These are phyloP conservation scores for Hamigera avellanea DNA, from an alignment of 495 filamentous ascomycete genomes.

Conservation along the genomic window DNA sequence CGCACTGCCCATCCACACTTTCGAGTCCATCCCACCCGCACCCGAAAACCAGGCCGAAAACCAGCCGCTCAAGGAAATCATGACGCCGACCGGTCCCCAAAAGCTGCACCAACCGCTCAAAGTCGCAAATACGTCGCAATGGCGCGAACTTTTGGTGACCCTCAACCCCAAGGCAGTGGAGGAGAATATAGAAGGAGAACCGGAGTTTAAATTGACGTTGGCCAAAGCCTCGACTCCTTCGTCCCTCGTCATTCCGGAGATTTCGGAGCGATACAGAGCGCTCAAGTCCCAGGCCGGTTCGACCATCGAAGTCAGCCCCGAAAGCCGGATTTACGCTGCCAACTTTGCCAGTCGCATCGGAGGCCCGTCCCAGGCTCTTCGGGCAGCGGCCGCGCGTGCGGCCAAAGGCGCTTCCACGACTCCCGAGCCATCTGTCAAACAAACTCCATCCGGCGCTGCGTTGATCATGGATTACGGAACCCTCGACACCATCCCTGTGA, in stretches of 20 bases:
- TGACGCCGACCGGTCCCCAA: constrained; percentile 33
- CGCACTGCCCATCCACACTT: constrained; percentile 94
- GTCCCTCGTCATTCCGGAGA: constrained; percentile 70
- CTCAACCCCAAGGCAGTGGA: constrained; percentile 44
- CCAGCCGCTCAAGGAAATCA: constrained; percentile 23
- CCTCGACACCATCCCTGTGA: constrained; percentile 60
- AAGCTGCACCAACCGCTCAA: constrained; percentile 30
- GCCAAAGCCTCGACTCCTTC: constrained; percentile 65
- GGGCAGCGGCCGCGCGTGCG: constrained; percentile 6
- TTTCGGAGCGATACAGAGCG: constrained; percentile 68
- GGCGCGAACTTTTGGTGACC: constrained; percentile 81
- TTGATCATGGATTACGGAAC: constrained; percentile 94
- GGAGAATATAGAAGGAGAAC: constrained; percentile 31
- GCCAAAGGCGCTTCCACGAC: constrained; percentile 3
- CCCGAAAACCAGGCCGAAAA: constrained; percentile 19
- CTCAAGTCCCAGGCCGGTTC: constrained; percentile 51
- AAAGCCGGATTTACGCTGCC: constrained; percentile 63
- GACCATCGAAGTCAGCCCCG: constrained; percentile 81
- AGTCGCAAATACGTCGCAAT: constrained; percentile 47
- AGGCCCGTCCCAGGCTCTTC: constrained; percentile 38
- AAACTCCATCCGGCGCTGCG: constrained; percentile 63
- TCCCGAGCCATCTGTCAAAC: constrained; percentile 28
- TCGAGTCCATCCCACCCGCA: constrained; percentile 53
- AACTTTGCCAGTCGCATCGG: constrained; percentile 79
- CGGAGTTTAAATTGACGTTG: constrained; percentile 77